These are phyloP conservation scores for Coemansia sp. DNA, from an alignment of 192 early-diverging fungal genomes.

Conservation along the genomic window DNA sequence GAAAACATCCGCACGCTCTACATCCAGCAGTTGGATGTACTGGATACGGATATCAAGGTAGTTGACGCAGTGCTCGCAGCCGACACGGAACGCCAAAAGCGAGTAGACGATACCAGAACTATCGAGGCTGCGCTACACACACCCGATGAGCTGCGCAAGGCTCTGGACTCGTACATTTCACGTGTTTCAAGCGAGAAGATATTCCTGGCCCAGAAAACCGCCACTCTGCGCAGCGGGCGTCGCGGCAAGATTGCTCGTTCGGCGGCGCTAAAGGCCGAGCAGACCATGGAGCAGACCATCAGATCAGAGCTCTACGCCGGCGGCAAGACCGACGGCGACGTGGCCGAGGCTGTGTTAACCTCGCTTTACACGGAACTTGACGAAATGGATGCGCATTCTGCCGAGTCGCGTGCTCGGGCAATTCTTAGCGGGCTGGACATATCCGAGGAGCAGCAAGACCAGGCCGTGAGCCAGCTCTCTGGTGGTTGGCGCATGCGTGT, in stretches of 20 bases:
- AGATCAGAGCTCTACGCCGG: conserved; percentile 18
- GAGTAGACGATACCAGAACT: conserved; percentile 45
- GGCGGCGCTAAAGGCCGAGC: conserved; percentile 51
- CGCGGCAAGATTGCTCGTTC: conserved; percentile 62
- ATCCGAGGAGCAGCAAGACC: conserved; percentile 54
- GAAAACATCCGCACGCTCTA: conserved; percentile 75
- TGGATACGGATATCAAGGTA: conserved; percentile 51
- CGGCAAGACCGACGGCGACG: conserved; percentile 36
- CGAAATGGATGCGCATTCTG: conserved; percentile 60
- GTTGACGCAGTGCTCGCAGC: conserved; percentile 63
- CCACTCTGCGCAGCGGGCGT: conserved; percentile 61
- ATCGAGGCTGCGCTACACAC: conserved; percentile 45
- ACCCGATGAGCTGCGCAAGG: conserved; percentile 21
- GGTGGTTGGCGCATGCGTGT: conserved; percentile 92
- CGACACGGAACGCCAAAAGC: conserved; percentile 57
- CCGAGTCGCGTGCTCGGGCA: conserved; percentile 62
- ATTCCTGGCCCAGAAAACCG: conserved; percentile 52
- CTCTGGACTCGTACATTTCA: conserved; percentile 46
- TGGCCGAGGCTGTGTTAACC: conserved; percentile 57
- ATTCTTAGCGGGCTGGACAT: conserved; percentile 79
- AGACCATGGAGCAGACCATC: conserved; percentile 24
- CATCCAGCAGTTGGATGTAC: conserved; percentile 74
- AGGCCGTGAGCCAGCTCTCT: conserved; percentile 58
- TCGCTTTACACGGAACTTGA: conserved; percentile 58
- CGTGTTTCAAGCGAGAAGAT: conserved; percentile 45